A percentile compares a stretch with the other conserved stretches of the same genome.
Evolutionary conservation across 2,329 filamentous ascomycete species (phyloP).

Genomic region (Pseudogymnoascus sp.): DNA sequence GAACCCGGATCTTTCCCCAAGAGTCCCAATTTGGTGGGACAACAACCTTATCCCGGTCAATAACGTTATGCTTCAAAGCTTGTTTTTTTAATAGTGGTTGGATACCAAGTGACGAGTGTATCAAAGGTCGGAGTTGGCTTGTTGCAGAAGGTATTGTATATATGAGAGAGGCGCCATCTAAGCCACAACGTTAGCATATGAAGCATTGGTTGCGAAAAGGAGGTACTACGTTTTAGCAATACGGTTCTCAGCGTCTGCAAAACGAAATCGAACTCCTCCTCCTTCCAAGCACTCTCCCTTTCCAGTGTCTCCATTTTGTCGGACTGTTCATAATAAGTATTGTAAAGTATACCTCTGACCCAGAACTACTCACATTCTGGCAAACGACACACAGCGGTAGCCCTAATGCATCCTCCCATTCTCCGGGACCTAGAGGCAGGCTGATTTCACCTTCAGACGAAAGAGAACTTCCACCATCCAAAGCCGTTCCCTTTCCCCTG

Average conservation of each 20-base stretch:
- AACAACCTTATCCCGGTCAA: slow-evolving; percentile 87
- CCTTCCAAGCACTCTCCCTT: slow-evolving; percentile 85
- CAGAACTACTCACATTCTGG: slow-evolving; percentile 61
- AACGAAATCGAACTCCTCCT: slow-evolving; percentile 93
- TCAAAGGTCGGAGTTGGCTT: slow-evolving; percentile 68
- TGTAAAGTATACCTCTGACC: slow-evolving; percentile 14
- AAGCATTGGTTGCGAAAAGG: neutral
- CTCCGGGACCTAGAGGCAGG: slow-evolving; percentile 74
- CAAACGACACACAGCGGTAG: slow-evolving; percentile 90
- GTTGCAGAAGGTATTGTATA: slow-evolving; percentile 72
- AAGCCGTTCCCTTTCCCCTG: slow-evolving; percentile 57
- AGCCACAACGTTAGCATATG: slow-evolving; percentile 15
- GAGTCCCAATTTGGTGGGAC: slow-evolving; percentile 98
- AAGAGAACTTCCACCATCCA: slow-evolving; percentile 50
- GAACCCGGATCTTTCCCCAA: slow-evolving; percentile 90
- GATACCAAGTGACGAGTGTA: slow-evolving; percentile 81
- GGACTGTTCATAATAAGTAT: slow-evolving; percentile 16
- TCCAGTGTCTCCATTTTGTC: slow-evolving; percentile 65
- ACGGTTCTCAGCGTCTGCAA: slow-evolving; percentile 87
- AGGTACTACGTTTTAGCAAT: slow-evolving; percentile 66
- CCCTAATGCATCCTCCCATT: slow-evolving; percentile 86
- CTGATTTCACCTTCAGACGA: slow-evolving; percentile 60
- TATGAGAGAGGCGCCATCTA: slow-evolving; percentile 76
- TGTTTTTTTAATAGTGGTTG: slow-evolving; percentile 73
- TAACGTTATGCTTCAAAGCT: slow-evolving; percentile 79